phyloP scores from a whole-genome alignment of 2,329 filamentous ascomycete genomes.

The Didymella exigua region DNA sequence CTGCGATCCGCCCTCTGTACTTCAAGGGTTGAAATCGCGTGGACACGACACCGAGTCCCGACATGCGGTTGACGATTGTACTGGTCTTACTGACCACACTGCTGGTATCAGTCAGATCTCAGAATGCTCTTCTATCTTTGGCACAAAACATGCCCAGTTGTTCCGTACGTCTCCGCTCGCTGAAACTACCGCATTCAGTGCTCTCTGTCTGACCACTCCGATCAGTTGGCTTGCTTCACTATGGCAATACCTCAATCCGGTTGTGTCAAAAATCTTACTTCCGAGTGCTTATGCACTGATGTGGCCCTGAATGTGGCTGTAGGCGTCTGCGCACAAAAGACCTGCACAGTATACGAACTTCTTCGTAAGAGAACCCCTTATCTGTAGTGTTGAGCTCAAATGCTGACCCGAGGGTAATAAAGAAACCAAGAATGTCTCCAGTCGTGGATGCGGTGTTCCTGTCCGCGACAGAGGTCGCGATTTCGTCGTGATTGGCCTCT shows the following conservation, averaged over 20 bases:
- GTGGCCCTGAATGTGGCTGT: constrained; percentile 39
- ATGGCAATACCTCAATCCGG: constrained; percentile 40
- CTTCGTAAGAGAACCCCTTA: constrained; percentile 26
- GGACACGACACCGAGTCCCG: neutral
- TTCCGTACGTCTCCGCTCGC: constrained; percentile 18
- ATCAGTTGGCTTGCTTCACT: constrained; percentile 26
- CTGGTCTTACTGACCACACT: constrained; percentile 12
- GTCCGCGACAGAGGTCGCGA: constrained; percentile 40
- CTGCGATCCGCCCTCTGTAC: neutral
- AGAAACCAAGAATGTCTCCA: constrained; percentile 49
- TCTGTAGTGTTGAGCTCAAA: neutral
- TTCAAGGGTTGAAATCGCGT: neutral
- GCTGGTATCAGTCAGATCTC: constrained; percentile 15
- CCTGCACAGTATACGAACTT: constrained; percentile 47
- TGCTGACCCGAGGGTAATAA: neutral
- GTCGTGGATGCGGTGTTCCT: constrained; percentile 44
- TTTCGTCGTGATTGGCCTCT: constrained; percentile 39
- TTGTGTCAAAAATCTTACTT: constrained; percentile 47
- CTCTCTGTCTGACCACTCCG: constrained; percentile 4
- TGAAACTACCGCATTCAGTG: neutral
- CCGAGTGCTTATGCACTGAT: constrained; percentile 50
- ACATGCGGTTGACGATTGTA: constrained; percentile 13
- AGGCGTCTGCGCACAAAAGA: constrained; percentile 42
- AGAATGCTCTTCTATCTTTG: constrained; percentile 18
- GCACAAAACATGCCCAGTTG: constrained; percentile 23